Conservation (phyloP, 192 early-diverging fungal genomes). For the Gamsiella multidivaricata region DNA sequence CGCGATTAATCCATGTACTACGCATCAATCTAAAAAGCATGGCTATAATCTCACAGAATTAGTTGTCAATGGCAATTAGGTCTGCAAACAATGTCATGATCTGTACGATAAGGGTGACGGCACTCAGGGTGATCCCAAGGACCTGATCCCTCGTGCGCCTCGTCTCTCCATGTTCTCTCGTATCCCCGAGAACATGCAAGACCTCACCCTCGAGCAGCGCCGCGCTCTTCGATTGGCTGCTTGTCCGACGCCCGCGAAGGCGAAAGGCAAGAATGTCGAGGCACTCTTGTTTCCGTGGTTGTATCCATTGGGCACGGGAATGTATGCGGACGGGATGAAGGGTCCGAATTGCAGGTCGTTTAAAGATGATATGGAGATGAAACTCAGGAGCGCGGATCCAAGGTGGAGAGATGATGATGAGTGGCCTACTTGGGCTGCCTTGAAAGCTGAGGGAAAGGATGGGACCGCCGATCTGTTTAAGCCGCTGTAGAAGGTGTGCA, state of each 20-base stretch:
- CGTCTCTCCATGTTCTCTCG: conserved; percentile 48
- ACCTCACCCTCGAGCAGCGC: conserved; percentile 23
- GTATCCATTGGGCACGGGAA: conserved; percentile 32
- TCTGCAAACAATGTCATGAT: conserved; percentile 43
- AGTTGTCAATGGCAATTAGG: no score
- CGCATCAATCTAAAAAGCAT: no score
- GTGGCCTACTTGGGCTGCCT: conserved; percentile 37
- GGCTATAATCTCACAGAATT: no score
- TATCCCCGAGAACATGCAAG: conserved; percentile 39
- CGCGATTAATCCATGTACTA: not conserved
- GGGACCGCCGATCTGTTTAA: conserved; percentile 40
- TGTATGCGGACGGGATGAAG: conserved; percentile 44
- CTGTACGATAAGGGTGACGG: conserved; percentile 37
- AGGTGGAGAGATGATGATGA: conserved; percentile 50
- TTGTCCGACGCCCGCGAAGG: conserved; percentile 44
- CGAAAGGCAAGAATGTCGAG: conserved; percentile 45
- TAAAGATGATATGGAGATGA: conserved; percentile 48
- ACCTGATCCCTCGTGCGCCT: conserved; percentile 36
- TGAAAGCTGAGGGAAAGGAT: conserved; percentile 49
- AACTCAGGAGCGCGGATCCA: conserved; percentile 45
- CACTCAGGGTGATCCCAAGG: conserved; percentile 34
- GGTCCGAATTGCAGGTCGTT: conserved; percentile 40
- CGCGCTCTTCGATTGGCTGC: conserved; percentile 26
- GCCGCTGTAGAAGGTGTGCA: not conserved
- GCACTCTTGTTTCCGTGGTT: conserved; percentile 44